A percentile compares a stretch with the other conserved stretches of the same genome.
Evolutionary conservation across 345 rosid genomes (phyloP).

Genomic region (Eucalyptus cloeziana): DNA sequence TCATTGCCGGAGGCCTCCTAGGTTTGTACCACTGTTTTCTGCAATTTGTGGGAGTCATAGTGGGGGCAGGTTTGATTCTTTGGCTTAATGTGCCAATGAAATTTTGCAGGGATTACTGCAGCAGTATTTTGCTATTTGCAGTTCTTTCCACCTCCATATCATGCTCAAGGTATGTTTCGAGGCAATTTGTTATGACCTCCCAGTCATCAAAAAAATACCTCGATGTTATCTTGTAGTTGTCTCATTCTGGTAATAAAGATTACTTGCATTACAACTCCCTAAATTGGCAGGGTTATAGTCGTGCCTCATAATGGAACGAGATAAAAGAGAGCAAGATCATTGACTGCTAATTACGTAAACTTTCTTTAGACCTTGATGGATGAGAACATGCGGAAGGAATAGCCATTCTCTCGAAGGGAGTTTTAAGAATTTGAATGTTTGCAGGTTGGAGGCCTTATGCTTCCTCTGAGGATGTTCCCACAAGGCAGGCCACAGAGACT

Average conservation of each 20-base stretch:
- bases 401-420: neutral
- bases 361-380: neutral
- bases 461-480: neutral
- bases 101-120: neutral
- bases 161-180: neutral
- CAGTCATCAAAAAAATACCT: neutral
- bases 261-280: neutral
- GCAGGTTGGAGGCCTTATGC: neutral
- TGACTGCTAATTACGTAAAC: neutral
- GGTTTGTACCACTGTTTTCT: neutral
- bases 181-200: neutral
- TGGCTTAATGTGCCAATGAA: neutral
- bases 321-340: neutral
- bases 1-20: slow-evolving; percentile 28
- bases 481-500: neutral
- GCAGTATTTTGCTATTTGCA: slow-evolving; percentile 1
- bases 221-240: neutral
- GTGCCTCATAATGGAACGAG: neutral
- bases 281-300: neutral
- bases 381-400: neutral
- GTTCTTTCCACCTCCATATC: slow-evolving; percentile 4
- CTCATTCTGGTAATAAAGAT: neutral
- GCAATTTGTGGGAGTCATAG: neutral
- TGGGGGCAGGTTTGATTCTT: neutral
- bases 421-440: neutral